Evolutionary conservation across 179 eudicot genomes (phyloP), one percentile per base, ranked within the genome.

Genomic region (Beta lomatogona): DNA sequence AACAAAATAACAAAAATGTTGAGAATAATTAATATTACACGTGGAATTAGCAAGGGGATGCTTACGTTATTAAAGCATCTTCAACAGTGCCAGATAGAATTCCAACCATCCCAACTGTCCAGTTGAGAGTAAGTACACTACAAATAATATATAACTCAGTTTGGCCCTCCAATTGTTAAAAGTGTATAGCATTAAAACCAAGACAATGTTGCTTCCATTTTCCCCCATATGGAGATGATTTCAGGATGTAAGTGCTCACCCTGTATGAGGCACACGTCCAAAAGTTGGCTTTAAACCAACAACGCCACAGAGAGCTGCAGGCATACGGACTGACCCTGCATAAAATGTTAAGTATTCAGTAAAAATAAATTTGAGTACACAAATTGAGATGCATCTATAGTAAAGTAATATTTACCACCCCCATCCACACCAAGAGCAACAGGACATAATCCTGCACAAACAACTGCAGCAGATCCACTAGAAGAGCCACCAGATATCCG

Each of bases 71-170:
- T 18, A 94, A 81, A 53, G 98, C 88, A 87, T 97, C 99, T 86
- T 97, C 99, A 81, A 94, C 90, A 21, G 97, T 89, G 75, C 90
- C 97, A 14, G 99, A 90, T 50, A 97, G 86, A 85, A 97, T 85
- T 28, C 99, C 99, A 31, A 97, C 97, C 97, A 93, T 93, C 66
- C 99, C 99, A 80, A 97, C 93, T 50, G 99, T 94, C 92, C 97
- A 97, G 82, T 94, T 94, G 76, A 97, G 85, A n/a, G 98, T 97
- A 88, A 97, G 91, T 68, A 94, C 97, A 44, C 98, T 94, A 86
- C 60, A 77, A 16, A 53, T 52, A 16, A 74, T 21, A 64, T 71
- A 12, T 64, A 8, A 58, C 44, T 78, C 45, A 53, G 44, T 70
- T 69, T 63, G 16, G 36, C 77, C 73, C 46, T 44, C 59, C 48